Evolutionary conservation across 2,329 filamentous ascomycete species (phyloP), one percentile per base, ranked within the genome.

Genomic region (Colletotrichum lupini): DNA sequence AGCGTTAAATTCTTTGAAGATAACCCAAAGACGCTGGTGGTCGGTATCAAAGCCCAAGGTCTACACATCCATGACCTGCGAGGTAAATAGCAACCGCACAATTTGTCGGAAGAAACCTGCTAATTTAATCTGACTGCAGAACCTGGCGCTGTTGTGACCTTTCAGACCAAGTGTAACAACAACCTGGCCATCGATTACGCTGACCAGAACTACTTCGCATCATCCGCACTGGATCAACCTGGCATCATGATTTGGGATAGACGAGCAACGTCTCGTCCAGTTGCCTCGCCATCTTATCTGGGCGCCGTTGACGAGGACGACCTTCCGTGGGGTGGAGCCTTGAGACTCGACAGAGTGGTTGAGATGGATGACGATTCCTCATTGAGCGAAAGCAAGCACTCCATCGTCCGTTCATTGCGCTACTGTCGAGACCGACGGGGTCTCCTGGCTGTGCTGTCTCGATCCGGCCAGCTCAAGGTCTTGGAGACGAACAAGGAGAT

Each of bases 151-250:
- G 87, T 88, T 7, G 84, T 89, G 60, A 90, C 85, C n/a, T 92
- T 92, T 75, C 88, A 88, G 74, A 93, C 91, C 4, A 90, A 89
- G 76, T 92, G 90, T 77, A 92, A 91, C 80, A 93, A 93, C 77
- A 93, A 93, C 75, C 81, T 97, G 67, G 90, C 93, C 19, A 94
- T 97, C 73, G 94, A 97, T 83, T 94, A 93, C 73, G 86, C 91
- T 26, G 93, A 97, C 77, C 91, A 92, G 76, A 95, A 97, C 77
- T 96, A 95, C 81, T 96, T 97, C 83, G 92, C 94, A 1, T 95
- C 94, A 1, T 94, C 93, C 16, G 92, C 92, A 3, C 84, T 94
- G 14, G 93, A 94, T 72, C 92, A 94, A 62, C 92, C 94, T 0
- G 91, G 91, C 8, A 87, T 96, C 64, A 92, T 93, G 80, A 87